Evolutionary conservation across 164 flowering plant genomes (phyloP).

Genomic region (Nelumbo lutea): DNA sequence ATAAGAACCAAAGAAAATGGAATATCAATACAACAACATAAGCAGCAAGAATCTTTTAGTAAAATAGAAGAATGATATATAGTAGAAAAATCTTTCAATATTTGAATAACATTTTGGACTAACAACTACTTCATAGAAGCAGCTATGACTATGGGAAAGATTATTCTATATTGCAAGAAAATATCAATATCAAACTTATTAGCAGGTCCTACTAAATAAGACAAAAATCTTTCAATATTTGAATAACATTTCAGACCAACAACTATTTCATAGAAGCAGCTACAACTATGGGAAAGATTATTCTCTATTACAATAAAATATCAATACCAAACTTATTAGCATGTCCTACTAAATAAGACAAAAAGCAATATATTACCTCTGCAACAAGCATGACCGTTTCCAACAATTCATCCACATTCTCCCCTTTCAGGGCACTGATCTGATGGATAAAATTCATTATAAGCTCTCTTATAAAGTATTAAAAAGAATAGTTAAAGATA

Average conservation of each 20-base stretch:
- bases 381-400: constrained; percentile 94
- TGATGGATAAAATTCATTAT: constrained; percentile 23
- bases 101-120: no score
- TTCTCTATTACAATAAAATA: not conserved
- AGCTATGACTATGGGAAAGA: not conserved
- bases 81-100: no score
- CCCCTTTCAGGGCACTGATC: constrained; percentile 94
- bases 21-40: not conserved
- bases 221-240: no score
- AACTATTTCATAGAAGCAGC: no score
- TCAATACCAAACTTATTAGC: not conserved
- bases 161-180: not conserved
- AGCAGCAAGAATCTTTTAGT: not conserved
- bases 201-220: not conserved
- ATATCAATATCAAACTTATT: not conserved
- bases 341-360: not conserved
- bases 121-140: no score
- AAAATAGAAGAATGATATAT: not conserved
- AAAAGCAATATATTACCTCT: constrained; percentile 46
- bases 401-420: constrained; percentile 73
- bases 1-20: not conserved
- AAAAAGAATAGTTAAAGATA: constrained; percentile 8
- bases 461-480: not conserved
- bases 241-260: no score
- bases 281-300: not conserved